Evolutionary conservation across 2,329 filamentous ascomycete species (phyloP).

Genomic region (Colletotrichum horii): DNA sequence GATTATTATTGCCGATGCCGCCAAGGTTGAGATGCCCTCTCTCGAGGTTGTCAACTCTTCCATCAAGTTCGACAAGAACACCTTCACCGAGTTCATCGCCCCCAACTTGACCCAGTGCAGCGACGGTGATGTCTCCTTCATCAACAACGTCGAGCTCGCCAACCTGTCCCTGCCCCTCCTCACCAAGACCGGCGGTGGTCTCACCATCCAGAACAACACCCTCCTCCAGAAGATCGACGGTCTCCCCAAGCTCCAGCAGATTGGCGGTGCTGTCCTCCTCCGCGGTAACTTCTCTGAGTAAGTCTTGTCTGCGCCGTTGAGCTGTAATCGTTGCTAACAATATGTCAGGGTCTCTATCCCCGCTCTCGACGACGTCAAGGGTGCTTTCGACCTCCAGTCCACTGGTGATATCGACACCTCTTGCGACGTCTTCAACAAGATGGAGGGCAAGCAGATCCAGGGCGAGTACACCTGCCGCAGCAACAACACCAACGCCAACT

Average conservation of each 20-base stretch:
- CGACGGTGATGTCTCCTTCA: conserved; percentile 64
- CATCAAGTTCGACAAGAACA: conserved; percentile 84
- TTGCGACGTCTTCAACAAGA: conserved; percentile 59
- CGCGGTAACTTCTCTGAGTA: conserved; percentile 77
- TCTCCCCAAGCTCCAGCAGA: conserved; percentile 70
- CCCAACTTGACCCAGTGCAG: conserved; percentile 75
- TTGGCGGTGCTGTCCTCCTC: conserved; percentile 84
- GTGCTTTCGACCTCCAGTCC: conserved; percentile 73
- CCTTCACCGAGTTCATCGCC: conserved; percentile 63
- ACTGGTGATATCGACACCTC: conserved; percentile 64
- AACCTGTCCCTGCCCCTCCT: conserved; percentile 81
- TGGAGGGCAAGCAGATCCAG: conserved; percentile 45
- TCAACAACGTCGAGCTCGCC: conserved; percentile 64
- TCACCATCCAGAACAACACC: conserved; percentile 92
- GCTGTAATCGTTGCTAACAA: not conserved
- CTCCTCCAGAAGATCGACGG: conserved; percentile 67
- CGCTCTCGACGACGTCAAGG: conserved; percentile 68
- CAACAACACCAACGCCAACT: conserved; percentile 58
- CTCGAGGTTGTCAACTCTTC: conserved; percentile 78
- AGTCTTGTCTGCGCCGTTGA: not conserved
- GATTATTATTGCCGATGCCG: conserved; percentile 74
- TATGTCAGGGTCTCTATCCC: conserved; percentile 71
- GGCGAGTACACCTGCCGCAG: conserved; percentile 56
- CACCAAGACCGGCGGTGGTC: conserved; percentile 74
- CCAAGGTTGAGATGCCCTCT: conserved; percentile 73